Base-by-base conservation (phyloP, 352 stramenopile genomes). In the Pythium myriotylum region DNA sequence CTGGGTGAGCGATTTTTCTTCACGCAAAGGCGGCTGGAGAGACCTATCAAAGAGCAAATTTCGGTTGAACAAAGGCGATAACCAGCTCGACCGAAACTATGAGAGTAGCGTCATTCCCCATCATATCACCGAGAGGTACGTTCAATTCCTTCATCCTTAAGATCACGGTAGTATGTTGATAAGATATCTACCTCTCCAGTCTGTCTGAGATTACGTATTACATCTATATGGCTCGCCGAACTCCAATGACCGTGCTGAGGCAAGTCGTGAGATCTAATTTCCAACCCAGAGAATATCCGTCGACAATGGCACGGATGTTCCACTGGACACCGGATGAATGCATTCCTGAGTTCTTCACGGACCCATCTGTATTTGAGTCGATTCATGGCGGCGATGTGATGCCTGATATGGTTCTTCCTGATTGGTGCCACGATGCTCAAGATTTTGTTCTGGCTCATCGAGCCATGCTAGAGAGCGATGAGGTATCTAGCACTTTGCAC, bases 281-380 rank as follows among this genome's bases (percentile, higher is more conserved):
- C 57, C 85, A 98, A 59, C 67, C 93, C 5, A 89, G 94, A 57
- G 94, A 99, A 64, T 99, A 99, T 62, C 95, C 95, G 1, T 75
- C 81, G 1, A 95, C 85, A 2, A 84, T 99, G 53, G 61, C 70
- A 42, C 84, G 91, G 2, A 86, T 99, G 74, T 98, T 89, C 69
- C 74, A 93, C 41, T 99, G 93, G 92, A 97, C 93, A 9, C 95
- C 96, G 0, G 96, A 99, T 52, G 96, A 99, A 67, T 98, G 92
- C 58, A 98, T 98, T 55, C 89, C 93, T 13, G 96, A 98, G 67
- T 98, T 98, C 66, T 99, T 90, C 71, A 83, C 70, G 1, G 92
- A 98, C 49, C 24, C 89, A 16, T 68, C 56, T 1, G 86, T 97
- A 0, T 98, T 98, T 45, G 63, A 55, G 27, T 97, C 91, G 0